A percentile compares a stretch with the other conserved stretches of the same genome.
Conservation (phyloP, 1,139 yeast species). For the Kluyveromyces sp. region DNA sequence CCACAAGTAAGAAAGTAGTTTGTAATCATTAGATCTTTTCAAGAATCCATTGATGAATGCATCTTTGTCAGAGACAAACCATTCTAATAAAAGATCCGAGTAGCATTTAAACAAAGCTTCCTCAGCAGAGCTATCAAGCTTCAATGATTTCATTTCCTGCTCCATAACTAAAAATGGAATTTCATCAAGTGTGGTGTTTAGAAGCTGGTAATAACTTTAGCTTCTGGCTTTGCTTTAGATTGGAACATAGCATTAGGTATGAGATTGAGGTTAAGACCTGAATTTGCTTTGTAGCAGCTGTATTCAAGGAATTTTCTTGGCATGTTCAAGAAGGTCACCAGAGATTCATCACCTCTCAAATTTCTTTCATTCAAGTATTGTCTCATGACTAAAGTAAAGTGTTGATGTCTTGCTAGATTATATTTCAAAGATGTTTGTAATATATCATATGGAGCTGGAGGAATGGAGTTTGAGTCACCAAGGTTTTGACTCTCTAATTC, state of each 20-base stretch:
- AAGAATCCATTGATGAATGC: constrained; percentile 10
- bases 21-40: not conserved
- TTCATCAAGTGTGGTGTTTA: constrained; percentile 4
- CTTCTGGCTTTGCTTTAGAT: constrained; percentile 13
- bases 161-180: constrained; percentile 2
- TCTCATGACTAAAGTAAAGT: constrained; percentile 22
- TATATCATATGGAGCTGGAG: constrained; percentile 21
- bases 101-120: constrained; percentile 5
- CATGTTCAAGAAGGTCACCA: constrained; percentile 24
- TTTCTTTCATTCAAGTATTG: constrained; percentile 11
- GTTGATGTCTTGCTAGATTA: constrained; percentile 22
- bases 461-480: constrained; percentile 5
- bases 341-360: constrained; percentile 23
- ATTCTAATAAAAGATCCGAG: constrained; percentile 10
- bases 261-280: constrained; percentile 19
- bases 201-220: constrained; percentile 17
- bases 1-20: constrained; percentile 4
- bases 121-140: constrained; percentile 1
- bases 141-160: constrained; percentile 4
- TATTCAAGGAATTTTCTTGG: not conserved
- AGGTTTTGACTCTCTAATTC: constrained; percentile 11
- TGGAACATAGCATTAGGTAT: constrained; percentile 14
- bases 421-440: constrained; percentile 19
- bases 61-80: constrained; percentile 10
- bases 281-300: not conserved